Conservation (phyloP, 164 flowering plant species). For the Magnolia changhungtana region DNA sequence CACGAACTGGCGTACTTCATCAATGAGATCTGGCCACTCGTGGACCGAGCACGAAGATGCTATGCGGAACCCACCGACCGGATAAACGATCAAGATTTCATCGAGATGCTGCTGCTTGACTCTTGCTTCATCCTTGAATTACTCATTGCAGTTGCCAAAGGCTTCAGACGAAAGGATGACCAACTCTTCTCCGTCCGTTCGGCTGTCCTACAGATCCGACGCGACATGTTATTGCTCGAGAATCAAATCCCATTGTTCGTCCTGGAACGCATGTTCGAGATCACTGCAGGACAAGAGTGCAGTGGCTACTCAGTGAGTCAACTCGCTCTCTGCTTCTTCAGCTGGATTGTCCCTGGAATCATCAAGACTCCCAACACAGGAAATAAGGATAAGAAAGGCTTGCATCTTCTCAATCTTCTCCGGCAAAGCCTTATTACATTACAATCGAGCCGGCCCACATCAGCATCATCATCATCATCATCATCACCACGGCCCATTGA, state of each 20-base stretch:
- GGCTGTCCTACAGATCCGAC: constrained; percentile 27
- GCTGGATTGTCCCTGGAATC: constrained; percentile 4
- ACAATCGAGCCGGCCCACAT: not conserved
- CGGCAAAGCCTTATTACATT: constrained; percentile 8
- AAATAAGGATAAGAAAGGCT: not conserved
- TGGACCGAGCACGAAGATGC: not conserved
- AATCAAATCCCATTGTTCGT: constrained; percentile 21
- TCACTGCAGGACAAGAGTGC: not conserved
- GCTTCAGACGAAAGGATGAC: constrained; percentile 30
- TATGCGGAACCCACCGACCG: constrained; percentile 3
- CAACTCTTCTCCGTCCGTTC: constrained; percentile 62
- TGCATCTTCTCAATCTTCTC: constrained; percentile 18
- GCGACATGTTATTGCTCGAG: constrained; percentile 23
- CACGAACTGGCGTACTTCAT: constrained; percentile 13
- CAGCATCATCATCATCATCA: not conserved
- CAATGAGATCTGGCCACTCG: not conserved
- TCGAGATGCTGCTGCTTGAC: constrained; percentile 70
- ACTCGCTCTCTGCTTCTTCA: constrained; percentile 16
- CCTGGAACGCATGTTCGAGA: constrained; percentile 1
- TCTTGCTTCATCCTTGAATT: constrained; percentile 59
- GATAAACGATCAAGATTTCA: constrained; percentile 41
- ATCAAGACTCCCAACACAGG: not conserved
- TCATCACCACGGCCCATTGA: too few species aligned
- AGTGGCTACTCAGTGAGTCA: not conserved
- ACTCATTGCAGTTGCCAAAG: constrained; percentile 32